Evolutionary conservation across 1,139 yeast genomes (phyloP).

Genomic region (Taphrina deformans): DNA sequence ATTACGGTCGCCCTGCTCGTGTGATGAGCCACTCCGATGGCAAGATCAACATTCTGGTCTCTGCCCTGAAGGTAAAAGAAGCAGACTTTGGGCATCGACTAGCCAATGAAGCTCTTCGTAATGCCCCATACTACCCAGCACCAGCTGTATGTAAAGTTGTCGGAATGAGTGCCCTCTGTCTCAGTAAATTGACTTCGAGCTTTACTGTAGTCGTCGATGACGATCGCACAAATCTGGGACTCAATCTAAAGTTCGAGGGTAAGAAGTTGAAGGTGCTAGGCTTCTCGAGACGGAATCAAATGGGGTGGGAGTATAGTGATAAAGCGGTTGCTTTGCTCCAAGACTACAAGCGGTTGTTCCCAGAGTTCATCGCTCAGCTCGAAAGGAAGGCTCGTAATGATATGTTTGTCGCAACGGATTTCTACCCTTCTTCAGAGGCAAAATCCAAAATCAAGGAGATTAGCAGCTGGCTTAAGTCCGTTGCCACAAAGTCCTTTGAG

Average conservation of each 20-base stretch:
- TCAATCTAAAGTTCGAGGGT: constrained; percentile 79
- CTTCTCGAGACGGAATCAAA: constrained; percentile 65
- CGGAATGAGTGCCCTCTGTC: constrained; percentile 60
- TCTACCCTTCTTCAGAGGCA: constrained; percentile 32
- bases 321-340: constrained; percentile 67
- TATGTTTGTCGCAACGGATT: constrained; percentile 46
- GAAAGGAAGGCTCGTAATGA: constrained; percentile 36
- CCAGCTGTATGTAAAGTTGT: constrained; percentile 63
- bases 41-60: constrained; percentile 44
- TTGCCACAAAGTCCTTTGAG: constrained; percentile 54
- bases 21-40: constrained; percentile 58
- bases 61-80: constrained; percentile 40
- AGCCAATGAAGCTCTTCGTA: constrained; percentile 57
- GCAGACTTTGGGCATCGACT: constrained; percentile 50
- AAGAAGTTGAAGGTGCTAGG: constrained; percentile 84
- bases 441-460: constrained; percentile 33
- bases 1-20: constrained; percentile 79
- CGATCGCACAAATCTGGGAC: constrained; percentile 70
- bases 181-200: constrained; percentile 76
- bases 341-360: constrained; percentile 63
- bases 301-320: constrained; percentile 81
- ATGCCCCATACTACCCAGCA: constrained; percentile 65
- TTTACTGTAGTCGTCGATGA: constrained; percentile 57
- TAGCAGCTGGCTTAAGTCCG: constrained; percentile 56
- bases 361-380: constrained; percentile 57